A percentile compares a stretch with the other conserved stretches of the same genome.
phyloP scores from a whole-genome alignment of 768 basidiomycete species.

The Podaxis sp. region DNA sequence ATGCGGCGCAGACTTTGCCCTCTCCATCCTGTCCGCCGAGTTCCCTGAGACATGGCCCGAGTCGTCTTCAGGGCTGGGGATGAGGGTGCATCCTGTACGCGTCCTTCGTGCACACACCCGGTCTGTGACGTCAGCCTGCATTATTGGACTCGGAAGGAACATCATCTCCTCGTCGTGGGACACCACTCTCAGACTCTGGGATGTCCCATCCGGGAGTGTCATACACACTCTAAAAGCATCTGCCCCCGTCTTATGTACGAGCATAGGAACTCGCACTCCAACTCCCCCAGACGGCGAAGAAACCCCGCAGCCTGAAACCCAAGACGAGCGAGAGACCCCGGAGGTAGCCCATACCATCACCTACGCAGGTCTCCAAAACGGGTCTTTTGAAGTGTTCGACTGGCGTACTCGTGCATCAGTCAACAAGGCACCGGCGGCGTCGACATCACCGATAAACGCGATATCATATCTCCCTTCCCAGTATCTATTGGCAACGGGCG shows the following conservation, averaged over 20 bases:
- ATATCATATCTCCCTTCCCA: constrained; percentile 41
- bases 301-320: constrained; percentile 7
- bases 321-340: constrained; percentile 38
- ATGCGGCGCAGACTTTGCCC: constrained; percentile 62
- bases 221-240: constrained; percentile 43
- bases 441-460: constrained; percentile 31
- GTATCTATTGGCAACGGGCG: constrained; percentile 58
- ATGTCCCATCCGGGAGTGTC: neutral
- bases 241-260: constrained; percentile 44
- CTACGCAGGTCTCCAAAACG: constrained; percentile 55
- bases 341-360: constrained; percentile 47
- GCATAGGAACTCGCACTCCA: constrained; percentile 36
- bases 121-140: constrained; percentile 58
- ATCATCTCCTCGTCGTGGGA: constrained; percentile 69
- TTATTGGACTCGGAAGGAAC: constrained; percentile 65
- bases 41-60: constrained; percentile 23
- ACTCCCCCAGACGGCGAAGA: constrained; percentile 27
- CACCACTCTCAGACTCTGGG: constrained; percentile 54
- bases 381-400: constrained; percentile 55
- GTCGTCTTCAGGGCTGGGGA: constrained; percentile 17
- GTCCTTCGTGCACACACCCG: constrained; percentile 64
- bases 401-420: constrained; percentile 37
- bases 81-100: constrained; percentile 50
- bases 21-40: constrained; percentile 65
- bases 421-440: neutral